Evolutionary conservation across 306 rosid species (phyloP).

Genomic region (Glycine latifolia): DNA sequence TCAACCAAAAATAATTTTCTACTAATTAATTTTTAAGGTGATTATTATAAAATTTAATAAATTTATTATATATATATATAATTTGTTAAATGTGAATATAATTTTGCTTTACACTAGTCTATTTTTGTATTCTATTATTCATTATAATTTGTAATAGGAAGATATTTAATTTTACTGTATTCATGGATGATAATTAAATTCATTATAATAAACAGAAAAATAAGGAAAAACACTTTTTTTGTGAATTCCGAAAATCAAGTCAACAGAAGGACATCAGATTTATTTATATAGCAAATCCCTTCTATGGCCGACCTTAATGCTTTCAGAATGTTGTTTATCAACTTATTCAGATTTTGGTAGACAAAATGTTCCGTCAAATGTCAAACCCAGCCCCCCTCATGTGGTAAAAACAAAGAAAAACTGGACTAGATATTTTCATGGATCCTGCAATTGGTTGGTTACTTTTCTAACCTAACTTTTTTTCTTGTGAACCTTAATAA

Average conservation of each 20-base stretch:
- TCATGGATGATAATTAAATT: no score
- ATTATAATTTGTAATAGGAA: no score
- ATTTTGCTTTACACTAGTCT: no score
- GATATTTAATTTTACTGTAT: no score
- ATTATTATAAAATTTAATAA: no score
- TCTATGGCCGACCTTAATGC: conserved; percentile 33
- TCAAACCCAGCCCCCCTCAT: background rate
- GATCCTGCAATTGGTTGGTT: background rate
- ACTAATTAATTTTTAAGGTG: no score
- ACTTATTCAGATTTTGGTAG: background rate
- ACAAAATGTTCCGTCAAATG: conserved; percentile 19
- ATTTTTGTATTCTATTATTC: no score
- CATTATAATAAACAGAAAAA: background rate
- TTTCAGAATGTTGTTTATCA: background rate
- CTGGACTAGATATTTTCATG: background rate
- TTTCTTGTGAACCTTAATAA: background rate
- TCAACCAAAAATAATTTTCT: no score
- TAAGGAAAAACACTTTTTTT: background rate
- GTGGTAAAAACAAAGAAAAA: background rate
- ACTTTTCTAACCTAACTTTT: background rate
- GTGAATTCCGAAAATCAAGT: background rate
- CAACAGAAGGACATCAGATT: background rate
- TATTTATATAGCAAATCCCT: background rate
- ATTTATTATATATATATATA: no score
- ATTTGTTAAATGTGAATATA: no score